Percentiles rank a stretch among this genome's conserved stretches.
These are phyloP conservation scores for Helichrysum umbraculigerum DNA, from an alignment of 129 eudicot species.

Conservation along the genomic window DNA sequence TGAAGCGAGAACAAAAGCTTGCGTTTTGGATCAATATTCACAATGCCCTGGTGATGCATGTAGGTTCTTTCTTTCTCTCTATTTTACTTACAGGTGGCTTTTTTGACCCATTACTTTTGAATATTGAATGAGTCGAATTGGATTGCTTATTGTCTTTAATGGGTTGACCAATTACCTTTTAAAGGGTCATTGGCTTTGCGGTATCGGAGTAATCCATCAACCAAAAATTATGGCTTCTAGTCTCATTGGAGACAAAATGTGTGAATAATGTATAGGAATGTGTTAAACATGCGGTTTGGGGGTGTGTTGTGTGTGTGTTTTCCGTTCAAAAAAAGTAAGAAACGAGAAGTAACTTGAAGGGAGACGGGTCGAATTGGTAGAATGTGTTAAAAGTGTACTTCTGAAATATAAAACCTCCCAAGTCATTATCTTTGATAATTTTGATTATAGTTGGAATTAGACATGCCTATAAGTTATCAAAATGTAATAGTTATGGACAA, in stretches of 20 bases:
- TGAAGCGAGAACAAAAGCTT: conserved; percentile 86
- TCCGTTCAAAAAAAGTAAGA: neutral
- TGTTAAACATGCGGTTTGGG: too few species aligned
- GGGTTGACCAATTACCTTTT: neutral
- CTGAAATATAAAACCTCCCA: neutral
- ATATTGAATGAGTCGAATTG: neutral
- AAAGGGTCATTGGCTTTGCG: too few species aligned
- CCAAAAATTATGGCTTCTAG: too few species aligned
- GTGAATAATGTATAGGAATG: too few species aligned
- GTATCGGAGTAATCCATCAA: neutral
- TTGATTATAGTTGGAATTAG: neutral
- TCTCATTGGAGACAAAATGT: too few species aligned
- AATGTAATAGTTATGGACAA: neutral
- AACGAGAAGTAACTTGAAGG: too few species aligned
- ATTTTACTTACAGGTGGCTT: neutral
- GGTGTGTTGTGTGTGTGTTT: too few species aligned
- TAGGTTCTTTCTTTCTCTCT: conserved; percentile 34
- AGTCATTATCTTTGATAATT: neutral
- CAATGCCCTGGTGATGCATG: conserved; percentile 92
- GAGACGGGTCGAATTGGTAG: neutral
- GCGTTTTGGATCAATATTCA: conserved; percentile 89
- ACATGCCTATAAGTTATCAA: too few species aligned
- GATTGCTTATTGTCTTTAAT: neutral
- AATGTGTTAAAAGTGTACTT: neutral
- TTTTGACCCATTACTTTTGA: neutral